Conservation (phyloP, 2,329 filamentous ascomycete species). For the Fusarium poae region DNA sequence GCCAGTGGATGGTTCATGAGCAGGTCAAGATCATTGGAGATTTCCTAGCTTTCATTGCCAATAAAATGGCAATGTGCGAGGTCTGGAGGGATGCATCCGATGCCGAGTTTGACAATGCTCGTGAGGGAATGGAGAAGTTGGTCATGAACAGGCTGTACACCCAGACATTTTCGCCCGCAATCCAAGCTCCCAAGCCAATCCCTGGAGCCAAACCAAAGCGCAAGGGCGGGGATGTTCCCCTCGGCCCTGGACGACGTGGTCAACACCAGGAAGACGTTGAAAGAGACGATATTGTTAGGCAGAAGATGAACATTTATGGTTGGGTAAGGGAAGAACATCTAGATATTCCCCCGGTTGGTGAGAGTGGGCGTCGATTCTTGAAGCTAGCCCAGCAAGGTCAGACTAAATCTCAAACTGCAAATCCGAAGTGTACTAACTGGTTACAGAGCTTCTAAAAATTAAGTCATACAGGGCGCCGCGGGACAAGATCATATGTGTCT, state of each 20-base stretch:
- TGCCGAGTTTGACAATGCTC: conserved; percentile 96
- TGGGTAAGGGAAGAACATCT: conserved; percentile 95
- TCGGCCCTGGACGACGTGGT: conserved; percentile 86
- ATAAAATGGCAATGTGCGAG: conserved; percentile 98
- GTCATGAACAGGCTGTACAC: conserved; percentile 98
- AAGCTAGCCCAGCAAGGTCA: conserved; percentile 87
- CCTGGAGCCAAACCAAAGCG: conserved; percentile 76
- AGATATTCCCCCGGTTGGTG: conserved; percentile 86
- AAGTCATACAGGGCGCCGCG: conserved; percentile 96
- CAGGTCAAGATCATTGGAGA: conserved; percentile 99
- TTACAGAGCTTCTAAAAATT: conserved; percentile 89
- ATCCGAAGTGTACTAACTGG: conserved; percentile 26
- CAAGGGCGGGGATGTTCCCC: conserved; percentile 74
- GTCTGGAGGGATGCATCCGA: conserved; percentile 97
- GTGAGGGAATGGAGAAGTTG: conserved; percentile 98
- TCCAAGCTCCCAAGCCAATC: conserved; percentile 81
- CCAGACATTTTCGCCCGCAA: conserved; percentile 96
- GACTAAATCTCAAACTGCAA: conserved; percentile 30
- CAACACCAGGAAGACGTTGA: conserved; percentile 99
- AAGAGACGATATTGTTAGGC: conserved; percentile 92
- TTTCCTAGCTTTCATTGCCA: conserved; percentile 95
- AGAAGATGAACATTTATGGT: conserved; percentile 96
- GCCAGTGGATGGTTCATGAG: conserved; percentile 99
- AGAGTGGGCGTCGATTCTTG: conserved; percentile 89
- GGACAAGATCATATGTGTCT: conserved; percentile 97